Percentiles rank a stretch among this genome's conserved stretches.
Evolutionary conservation across 257 asterid species (phyloP).

Genomic region (Phtheirospermum japonicum): DNA sequence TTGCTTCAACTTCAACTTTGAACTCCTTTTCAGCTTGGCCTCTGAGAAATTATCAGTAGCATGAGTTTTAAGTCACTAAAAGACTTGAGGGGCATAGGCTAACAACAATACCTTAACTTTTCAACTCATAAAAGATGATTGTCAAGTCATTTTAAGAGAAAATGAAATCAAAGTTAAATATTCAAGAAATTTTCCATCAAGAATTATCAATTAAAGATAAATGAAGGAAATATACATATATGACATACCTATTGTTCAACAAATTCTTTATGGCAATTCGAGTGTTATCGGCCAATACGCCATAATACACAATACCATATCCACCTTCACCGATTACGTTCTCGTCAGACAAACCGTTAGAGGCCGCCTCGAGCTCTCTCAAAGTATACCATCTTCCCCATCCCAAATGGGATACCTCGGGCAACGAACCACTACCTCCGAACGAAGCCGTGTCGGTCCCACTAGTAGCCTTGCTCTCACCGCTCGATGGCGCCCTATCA

Average conservation of each 20-base stretch:
- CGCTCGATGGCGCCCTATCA: slow-evolving; percentile 80
- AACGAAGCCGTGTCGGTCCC: slow-evolving; percentile 74
- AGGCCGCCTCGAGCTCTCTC: slow-evolving; percentile 97
- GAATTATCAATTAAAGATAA: too few species aligned
- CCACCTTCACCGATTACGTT: slow-evolving; percentile 98
- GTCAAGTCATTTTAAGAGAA: too few species aligned
- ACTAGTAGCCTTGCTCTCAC: slow-evolving; percentile 88
- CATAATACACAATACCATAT: slow-evolving; percentile 86
- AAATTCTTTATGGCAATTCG: slow-evolving; percentile 82
- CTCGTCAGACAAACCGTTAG: slow-evolving; percentile 81
- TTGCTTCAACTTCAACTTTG: slow-evolving; percentile 89
- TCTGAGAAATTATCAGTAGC: slow-evolving; percentile 39
- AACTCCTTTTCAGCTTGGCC: slow-evolving; percentile 97
- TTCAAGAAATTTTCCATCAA: not conserved
- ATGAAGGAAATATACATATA: slow-evolving; percentile 13
- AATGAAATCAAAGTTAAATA: too few species aligned
- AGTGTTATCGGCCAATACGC: slow-evolving; percentile 70
- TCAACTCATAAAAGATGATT: too few species aligned
- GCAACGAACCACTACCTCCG: slow-evolving; percentile 81
- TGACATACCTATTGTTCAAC: slow-evolving; percentile 69
- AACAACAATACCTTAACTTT: not conserved
- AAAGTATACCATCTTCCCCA: slow-evolving; percentile 99
- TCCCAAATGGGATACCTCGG: slow-evolving; percentile 95
- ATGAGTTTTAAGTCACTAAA: too few species aligned
- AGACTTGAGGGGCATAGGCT: too few species aligned